Evolutionary conservation across 805 yeast species (phyloP).

Genomic region (Ogataea zsoltii): DNA sequence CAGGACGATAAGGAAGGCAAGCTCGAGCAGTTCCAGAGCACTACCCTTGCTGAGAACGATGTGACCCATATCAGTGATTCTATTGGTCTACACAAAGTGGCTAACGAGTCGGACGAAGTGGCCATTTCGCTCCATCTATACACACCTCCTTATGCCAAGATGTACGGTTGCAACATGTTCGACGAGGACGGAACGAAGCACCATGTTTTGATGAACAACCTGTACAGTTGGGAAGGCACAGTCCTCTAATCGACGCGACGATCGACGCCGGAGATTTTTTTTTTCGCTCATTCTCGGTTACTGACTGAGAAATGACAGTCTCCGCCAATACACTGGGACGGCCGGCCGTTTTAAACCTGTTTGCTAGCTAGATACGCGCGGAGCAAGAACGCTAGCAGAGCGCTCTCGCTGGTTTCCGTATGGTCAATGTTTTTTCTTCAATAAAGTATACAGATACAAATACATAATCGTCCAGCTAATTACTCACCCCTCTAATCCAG

Average conservation of each 20-base stretch:
- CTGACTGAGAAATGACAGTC: no score
- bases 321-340: no score
- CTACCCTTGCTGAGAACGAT: conserved; percentile 37
- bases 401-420: no score
- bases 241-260: no score
- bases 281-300: background rate
- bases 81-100: conserved; percentile 66
- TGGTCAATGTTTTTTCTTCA: no score
- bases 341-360: no score
- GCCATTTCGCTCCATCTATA: conserved; percentile 71
- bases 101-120: conserved; percentile 45
- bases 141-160: conserved; percentile 74
- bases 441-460: conserved; percentile 1
- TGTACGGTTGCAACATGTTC: conserved; percentile 53
- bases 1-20: conserved; percentile 16
- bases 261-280: no score
- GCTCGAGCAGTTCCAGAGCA: conserved; percentile 28
- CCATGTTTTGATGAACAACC: conserved; percentile 58
- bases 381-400: no score
- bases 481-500: conserved; percentile 57
- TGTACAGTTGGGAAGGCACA: conserved; percentile 62
- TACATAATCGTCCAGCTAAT: conserved; percentile 3
- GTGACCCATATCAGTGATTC: conserved; percentile 68
- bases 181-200: conserved; percentile 51
- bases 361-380: background rate